Conservation (phyloP, 164 flowering plant genomes). For the Macadamia integrifolia region DNA sequence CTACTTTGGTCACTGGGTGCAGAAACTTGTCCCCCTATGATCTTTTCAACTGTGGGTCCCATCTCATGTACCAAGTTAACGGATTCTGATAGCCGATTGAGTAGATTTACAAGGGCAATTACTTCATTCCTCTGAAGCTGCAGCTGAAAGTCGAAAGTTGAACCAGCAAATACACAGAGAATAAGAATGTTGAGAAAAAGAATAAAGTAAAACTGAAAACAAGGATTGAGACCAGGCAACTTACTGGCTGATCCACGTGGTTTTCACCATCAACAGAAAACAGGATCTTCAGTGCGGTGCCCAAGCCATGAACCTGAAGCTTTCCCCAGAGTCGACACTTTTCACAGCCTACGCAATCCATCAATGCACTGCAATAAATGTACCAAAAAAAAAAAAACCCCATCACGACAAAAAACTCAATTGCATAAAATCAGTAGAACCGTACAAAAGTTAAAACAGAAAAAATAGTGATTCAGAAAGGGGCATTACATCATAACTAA, state of each 20-base stretch:
- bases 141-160: conserved; percentile 40
- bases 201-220: neutral
- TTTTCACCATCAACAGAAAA: conserved; percentile 71
- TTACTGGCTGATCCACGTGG: conserved; percentile 40
- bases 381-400: neutral
- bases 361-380: conserved; percentile 60
- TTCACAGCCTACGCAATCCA: conserved; percentile 99
- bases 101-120: conserved; percentile 79
- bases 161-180: neutral
- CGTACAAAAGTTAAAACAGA: too few relatives aligned
- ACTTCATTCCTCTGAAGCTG: conserved; percentile 93
- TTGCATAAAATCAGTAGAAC: too few relatives aligned
- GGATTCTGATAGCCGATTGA: conserved; percentile 88
- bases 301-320: conserved; percentile 98
- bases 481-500: too few relatives aligned
- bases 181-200: neutral
- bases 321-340: conserved; percentile 99
- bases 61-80: conserved; percentile 57
- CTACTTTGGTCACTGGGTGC: conserved; percentile 15
- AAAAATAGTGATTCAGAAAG: too few relatives aligned
- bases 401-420: too few relatives aligned
- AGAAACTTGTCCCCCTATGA: conserved; percentile 22
- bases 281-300: conserved; percentile 92
- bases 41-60: conserved; percentile 47
- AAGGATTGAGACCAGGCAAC: conserved; percentile 14